Evolutionary conservation across 441 rosid species (phyloP).

Genomic region (Erysimum cheiri): DNA sequence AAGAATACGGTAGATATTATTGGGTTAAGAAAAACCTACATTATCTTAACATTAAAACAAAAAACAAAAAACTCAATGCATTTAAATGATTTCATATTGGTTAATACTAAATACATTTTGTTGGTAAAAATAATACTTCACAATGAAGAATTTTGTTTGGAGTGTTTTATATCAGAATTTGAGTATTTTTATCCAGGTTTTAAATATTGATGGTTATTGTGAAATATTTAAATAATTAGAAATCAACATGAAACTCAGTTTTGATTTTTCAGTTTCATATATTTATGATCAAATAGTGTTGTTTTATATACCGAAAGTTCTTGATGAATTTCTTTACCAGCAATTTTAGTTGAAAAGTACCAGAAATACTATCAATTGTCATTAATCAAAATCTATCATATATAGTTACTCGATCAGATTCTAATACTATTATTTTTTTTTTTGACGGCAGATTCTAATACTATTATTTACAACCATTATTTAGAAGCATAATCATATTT

Average conservation of each 20-base stretch:
- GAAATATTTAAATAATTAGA: background rate
- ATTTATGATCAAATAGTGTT: background rate
- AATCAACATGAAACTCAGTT: background rate
- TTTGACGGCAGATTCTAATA: too few relatives aligned
- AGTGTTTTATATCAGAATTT: background rate
- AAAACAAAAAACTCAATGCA: too few relatives aligned
- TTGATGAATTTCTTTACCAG: background rate
- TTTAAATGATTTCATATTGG: too few relatives aligned
- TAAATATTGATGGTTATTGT: background rate
- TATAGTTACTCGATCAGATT: background rate
- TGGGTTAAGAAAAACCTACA: background rate
- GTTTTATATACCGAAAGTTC: background rate
- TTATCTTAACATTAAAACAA: background rate
- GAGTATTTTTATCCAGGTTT: background rate
- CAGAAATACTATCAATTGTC: background rate
- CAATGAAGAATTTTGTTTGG: too few relatives aligned
- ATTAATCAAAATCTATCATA: background rate
- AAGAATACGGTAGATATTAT: background rate
- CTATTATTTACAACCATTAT: conserved; percentile 17
- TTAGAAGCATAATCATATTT: conserved; percentile 20
- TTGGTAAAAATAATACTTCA: too few relatives aligned
- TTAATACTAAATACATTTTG: too few relatives aligned
- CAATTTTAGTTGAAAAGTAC: background rate
- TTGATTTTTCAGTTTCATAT: background rate
- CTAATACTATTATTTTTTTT: too few relatives aligned